A percentile compares a stretch with the other conserved stretches of the same genome.
phyloP scores from a whole-genome alignment of 805 yeast species.

The Suhomyces canberraensis region DNA sequence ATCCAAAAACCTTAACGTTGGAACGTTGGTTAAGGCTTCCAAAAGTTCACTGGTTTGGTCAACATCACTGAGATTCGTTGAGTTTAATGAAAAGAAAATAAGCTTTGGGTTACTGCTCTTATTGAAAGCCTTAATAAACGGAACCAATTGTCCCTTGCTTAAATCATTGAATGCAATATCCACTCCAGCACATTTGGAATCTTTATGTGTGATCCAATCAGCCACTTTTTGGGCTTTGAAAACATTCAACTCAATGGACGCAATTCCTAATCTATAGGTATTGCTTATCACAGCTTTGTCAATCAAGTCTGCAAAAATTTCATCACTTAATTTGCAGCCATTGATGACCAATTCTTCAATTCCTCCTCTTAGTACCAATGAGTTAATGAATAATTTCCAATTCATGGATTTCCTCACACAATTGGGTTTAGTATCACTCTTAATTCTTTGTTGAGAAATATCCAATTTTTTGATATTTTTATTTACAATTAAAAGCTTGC shows the following conservation, averaged over 20 bases:
- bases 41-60: constrained; percentile 37
- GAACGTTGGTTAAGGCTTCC: constrained; percentile 33
- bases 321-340: constrained; percentile 49
- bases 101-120: constrained; percentile 30
- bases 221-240: constrained; percentile 42
- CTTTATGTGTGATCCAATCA: constrained; percentile 44
- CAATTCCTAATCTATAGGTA: constrained; percentile 53
- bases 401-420: constrained; percentile 46
- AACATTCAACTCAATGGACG: constrained; percentile 46
- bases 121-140: constrained; percentile 42
- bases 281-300: constrained; percentile 37
- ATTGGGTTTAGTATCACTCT: constrained; percentile 39
- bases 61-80: constrained; percentile 45
- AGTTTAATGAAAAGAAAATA: constrained; percentile 51
- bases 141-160: constrained; percentile 43
- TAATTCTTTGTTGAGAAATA: constrained; percentile 54
- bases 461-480: constrained; percentile 47
- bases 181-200: constrained; percentile 49
- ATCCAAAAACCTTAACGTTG: constrained; percentile 48
- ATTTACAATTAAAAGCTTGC: constrained; percentile 46
- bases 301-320: constrained; percentile 39
- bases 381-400: constrained; percentile 48
- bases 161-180: constrained; percentile 56
- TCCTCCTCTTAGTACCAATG: constrained; percentile 47
- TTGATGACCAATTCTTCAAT: constrained; percentile 57